A percentile compares a stretch with the other conserved stretches of the same genome.
These are phyloP conservation scores for Sphagnurus paluster DNA, from an alignment of 1,284 basidiomycete genomes.

Conservation along the genomic window DNA sequence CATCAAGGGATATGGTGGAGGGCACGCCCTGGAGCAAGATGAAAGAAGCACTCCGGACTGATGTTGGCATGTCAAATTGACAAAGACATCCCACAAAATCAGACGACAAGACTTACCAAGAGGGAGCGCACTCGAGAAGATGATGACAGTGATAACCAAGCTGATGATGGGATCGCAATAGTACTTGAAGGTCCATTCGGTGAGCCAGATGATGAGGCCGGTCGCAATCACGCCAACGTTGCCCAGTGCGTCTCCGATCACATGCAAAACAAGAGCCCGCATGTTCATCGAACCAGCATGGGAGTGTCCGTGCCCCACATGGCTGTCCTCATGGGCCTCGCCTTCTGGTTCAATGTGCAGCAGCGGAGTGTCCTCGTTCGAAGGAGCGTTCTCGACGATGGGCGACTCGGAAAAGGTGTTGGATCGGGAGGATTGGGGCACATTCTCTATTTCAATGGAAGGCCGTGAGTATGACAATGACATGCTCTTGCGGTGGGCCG, in stretches of 20 bases:
- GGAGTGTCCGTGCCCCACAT: slow-evolving; percentile 32
- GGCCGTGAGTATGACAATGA: slow-evolving; percentile 31
- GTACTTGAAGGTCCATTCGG: slow-evolving; percentile 76
- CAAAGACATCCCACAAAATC: neutral
- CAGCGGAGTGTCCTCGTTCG: slow-evolving; percentile 41
- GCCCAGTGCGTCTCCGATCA: slow-evolving; percentile 94
- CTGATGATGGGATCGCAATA: slow-evolving; percentile 96
- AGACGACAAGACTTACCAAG: slow-evolving; percentile 59
- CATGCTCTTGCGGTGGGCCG: slow-evolving; percentile 30
- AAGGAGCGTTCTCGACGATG: slow-evolving; percentile 5
- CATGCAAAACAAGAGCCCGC: slow-evolving; percentile 92
- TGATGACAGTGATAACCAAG: slow-evolving; percentile 94
- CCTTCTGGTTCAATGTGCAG: slow-evolving; percentile 24
- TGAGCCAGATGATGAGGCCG: slow-evolving; percentile 90
- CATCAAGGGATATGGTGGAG: slow-evolving; percentile 83
- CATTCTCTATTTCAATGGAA: slow-evolving; percentile 24
- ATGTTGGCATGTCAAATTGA: slow-evolving; percentile 6
- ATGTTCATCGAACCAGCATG: slow-evolving; percentile 94
- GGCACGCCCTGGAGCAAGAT: slow-evolving; percentile 98
- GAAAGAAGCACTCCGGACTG: slow-evolving; percentile 91
- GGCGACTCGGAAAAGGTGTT: slow-evolving; percentile 16
- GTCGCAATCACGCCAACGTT: slow-evolving; percentile 98
- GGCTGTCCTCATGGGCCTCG: neutral
- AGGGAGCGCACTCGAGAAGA: slow-evolving; percentile 94
- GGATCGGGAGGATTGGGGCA: neutral